Conservation (phyloP, 2,329 filamentous ascomycete species). For the Alternaria triticimaculans region DNA sequence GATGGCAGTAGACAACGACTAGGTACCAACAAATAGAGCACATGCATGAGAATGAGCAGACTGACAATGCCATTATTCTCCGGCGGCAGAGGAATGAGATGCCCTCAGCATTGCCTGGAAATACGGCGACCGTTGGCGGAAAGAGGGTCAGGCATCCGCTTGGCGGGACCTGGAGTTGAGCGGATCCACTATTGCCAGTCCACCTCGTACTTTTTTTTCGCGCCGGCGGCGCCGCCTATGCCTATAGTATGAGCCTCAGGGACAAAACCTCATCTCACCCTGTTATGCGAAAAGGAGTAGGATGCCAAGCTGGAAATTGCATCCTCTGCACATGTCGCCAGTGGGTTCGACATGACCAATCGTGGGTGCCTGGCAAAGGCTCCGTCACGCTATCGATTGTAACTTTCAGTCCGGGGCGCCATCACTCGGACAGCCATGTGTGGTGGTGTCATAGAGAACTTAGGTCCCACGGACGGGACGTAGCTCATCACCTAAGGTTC, state of each 20-base stretch:
- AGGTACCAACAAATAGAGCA: not conserved
- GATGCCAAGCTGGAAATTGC: constrained; percentile 20
- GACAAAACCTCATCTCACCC: constrained; percentile 13
- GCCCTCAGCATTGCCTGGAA: not conserved
- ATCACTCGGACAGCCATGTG: not conserved
- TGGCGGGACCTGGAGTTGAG: constrained; percentile 5
- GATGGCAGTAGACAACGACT: constrained; percentile 2
- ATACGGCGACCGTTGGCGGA: not conserved
- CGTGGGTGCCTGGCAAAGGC: not conserved
- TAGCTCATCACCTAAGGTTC: not conserved
- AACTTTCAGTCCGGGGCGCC: not conserved
- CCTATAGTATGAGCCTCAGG: not conserved
- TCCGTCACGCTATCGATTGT: constrained; percentile 23
- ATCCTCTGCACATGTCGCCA: constrained; percentile 2
- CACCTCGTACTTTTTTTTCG: constrained; percentile 18
- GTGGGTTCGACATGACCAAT: constrained; percentile 3
- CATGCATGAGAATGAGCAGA: not conserved
- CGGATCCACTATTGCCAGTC: constrained; percentile 9
- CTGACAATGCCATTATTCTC: not conserved
- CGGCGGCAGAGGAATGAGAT: constrained; percentile 13
- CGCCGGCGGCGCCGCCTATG: constrained; percentile 12
- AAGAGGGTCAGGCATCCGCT: not conserved
- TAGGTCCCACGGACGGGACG: not conserved
- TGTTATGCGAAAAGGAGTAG: constrained; percentile 16
- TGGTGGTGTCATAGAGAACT: not conserved